Evolutionary conservation across 1,284 basidiomycete genomes (phyloP), one percentile per base, ranked within the genome.

Genomic region (Coniferiporia sulphurascens): DNA sequence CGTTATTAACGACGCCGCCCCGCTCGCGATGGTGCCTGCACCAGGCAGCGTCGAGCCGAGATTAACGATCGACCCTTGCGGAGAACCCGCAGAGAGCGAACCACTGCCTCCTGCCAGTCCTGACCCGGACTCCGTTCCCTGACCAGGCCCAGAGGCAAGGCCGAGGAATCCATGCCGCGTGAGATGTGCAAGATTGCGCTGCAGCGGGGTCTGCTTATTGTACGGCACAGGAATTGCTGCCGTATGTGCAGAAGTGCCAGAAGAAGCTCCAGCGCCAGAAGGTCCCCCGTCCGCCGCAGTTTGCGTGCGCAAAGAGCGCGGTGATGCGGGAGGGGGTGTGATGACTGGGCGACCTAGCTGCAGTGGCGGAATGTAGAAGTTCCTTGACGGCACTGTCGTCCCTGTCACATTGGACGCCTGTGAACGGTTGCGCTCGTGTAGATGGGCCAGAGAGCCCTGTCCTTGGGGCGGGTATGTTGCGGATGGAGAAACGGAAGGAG

Each of bases 141-240:
- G 86, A 9, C 81, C 82, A 46, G 86, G 88, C 5, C 85, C 85
- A 1, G 85, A 87, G 17, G 89, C 81, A 1, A 92, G 85, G 0
- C 86, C 89, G 52, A 84, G 86, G 71, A 92, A 86, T 3, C 89
- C 90, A 66, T 92, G 87, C 34, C 87, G 80, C 15, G 89, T 83
- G 8, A 92, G 77, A 64, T 91, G 85, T 1, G 89, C 89, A 0
- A 91, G 78, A 64, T 90, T 86, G 32, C 85, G 77, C 65, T 91
- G 89, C 12, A 92, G 73, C 2, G 87, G 87, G 0, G 90, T 91
- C 65, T 86, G 86, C 62, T 85, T 86, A 52, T 70, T 64, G 44
- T 74, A 66, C 12, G 70, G 70, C 3, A 68, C 58, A 8, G 58
- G n/a, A 8, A 32, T 68, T 64, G 7, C 66, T 64, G 48, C 61